Evolutionary conservation across 495 filamentous ascomycete genomes (phyloP).

Genomic region (Penicillium dipodomyicola): DNA sequence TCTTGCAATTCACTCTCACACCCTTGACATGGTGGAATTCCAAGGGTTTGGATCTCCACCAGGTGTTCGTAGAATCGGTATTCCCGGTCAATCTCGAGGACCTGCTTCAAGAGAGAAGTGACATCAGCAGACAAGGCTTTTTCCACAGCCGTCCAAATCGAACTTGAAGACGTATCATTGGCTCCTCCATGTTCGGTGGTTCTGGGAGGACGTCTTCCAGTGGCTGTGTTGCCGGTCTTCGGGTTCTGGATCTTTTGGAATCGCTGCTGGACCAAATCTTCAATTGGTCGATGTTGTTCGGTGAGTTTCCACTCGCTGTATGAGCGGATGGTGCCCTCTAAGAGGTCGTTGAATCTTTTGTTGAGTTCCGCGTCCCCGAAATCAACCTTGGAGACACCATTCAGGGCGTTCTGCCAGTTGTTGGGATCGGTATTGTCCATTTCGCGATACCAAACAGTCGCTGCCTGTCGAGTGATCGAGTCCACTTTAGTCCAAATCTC

Average conservation of each 20-base stretch:
- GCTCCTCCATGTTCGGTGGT: neutral
- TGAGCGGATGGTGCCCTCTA: neutral
- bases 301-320: neutral
- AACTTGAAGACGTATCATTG: neutral
- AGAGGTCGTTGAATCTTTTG: neutral
- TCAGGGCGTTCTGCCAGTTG: neutral
- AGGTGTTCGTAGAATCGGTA: constrained; percentile 33
- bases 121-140: constrained; percentile 5
- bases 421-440: neutral
- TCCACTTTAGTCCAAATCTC: neutral
- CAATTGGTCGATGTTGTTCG: neutral
- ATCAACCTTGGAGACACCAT: neutral
- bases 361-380: neutral
- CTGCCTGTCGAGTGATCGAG: neutral
- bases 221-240: neutral
- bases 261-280: neutral
- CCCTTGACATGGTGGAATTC: constrained; percentile 24
- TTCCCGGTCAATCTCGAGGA: constrained; percentile 30
- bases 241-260: neutral
- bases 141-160: constrained; percentile 3
- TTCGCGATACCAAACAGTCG: neutral
- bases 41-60: constrained; percentile 23
- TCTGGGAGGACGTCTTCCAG: neutral
- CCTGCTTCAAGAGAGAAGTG: constrained; percentile 12
- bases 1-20: constrained; percentile 23